Percentiles rank a stretch among this genome's conserved stretches.
phyloP scores from a whole-genome alignment of 2,329 filamentous ascomycete genomes.

The Myriosclerotinia curreyana region DNA sequence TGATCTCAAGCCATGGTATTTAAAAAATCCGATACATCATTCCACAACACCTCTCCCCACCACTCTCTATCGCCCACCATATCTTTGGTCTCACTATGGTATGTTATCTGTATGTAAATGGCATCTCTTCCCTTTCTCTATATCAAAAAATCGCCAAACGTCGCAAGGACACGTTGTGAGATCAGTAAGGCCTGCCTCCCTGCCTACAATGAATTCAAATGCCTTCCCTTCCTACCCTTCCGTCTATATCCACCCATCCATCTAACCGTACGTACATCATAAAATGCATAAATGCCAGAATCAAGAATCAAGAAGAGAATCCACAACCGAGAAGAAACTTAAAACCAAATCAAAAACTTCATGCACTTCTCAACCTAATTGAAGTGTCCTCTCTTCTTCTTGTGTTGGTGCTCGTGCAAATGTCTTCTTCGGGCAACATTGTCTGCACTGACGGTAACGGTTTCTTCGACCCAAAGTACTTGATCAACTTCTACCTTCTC shows the following conservation, averaged over 20 bases:
- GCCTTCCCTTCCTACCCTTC: not conserved
- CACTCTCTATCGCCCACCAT: not conserved
- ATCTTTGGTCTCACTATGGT: not conserved
- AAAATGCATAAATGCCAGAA: constrained; percentile 3
- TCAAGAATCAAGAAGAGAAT: constrained; percentile 1
- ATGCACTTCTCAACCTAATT: not conserved
- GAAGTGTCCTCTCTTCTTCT: constrained; percentile 8
- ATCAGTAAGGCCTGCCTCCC: constrained; percentile 1
- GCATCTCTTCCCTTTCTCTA: constrained; percentile 3
- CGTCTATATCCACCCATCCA: not conserved
- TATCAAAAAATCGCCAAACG: not conserved
- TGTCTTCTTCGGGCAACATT: constrained; percentile 17
- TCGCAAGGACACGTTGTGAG: not conserved
- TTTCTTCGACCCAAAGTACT: constrained; percentile 55
- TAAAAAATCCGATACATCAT: too few relatives aligned
- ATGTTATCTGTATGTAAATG: not conserved
- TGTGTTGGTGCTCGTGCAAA: constrained; percentile 17
- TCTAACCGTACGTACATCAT: not conserved
- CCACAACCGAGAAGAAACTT: not conserved
- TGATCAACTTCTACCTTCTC: constrained; percentile 46
- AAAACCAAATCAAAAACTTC: constrained; percentile 8
- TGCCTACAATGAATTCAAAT: not conserved
- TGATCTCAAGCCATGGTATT: too few relatives aligned
- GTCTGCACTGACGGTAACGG: constrained; percentile 38
- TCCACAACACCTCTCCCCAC: too few relatives aligned